Conservation (phyloP, 176 grass and related monocot genomes). For the Musa schizocarpa region DNA sequence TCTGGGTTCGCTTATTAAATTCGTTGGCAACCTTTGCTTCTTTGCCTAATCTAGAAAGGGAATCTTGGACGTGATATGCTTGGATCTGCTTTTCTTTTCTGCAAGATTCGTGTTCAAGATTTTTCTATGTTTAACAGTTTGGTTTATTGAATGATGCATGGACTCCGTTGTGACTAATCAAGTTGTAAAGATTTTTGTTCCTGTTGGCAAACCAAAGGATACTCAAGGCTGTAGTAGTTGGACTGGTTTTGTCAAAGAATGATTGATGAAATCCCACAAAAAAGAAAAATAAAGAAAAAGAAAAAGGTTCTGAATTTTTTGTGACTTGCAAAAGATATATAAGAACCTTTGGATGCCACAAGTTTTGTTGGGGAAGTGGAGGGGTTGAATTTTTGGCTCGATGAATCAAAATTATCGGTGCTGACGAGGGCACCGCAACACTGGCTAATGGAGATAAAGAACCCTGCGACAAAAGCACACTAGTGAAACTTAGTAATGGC, state of each 20-base stretch:
- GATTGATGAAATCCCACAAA: background rate
- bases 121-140: background rate
- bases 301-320: background rate
- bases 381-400: background rate
- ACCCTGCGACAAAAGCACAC: no score
- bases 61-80: background rate
- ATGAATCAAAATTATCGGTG: background rate
- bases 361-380: background rate
- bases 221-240: background rate
- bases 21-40: background rate
- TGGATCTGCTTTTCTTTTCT: background rate
- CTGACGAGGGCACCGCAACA: background rate
- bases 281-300: no score
- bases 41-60: background rate
- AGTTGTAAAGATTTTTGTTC: background rate
- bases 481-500: background rate
- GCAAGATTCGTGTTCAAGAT: background rate
- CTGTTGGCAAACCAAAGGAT: background rate
- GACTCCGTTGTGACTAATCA: background rate
- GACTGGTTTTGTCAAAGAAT: background rate
- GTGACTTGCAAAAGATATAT: background rate
- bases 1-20: background rate
- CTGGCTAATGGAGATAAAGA: no score
- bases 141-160: background rate
- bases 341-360: no score